phyloP scores from a whole-genome alignment of 768 basidiomycete species.

The Boletus rubropictus region DNA sequence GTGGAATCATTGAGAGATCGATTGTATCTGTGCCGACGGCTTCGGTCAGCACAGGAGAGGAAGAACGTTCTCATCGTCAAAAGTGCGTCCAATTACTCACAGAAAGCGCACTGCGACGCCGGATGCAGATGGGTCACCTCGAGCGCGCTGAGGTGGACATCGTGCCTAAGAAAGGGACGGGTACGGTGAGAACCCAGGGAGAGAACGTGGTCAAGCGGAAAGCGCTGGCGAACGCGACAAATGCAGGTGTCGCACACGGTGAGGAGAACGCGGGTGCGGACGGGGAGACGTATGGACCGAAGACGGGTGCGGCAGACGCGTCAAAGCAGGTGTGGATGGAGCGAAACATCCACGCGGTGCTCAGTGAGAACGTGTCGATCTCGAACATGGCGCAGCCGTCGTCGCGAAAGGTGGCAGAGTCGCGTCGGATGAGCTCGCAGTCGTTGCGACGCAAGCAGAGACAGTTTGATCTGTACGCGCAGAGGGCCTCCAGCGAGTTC shows the following conservation, averaged over 20 bases:
- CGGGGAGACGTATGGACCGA: not conserved
- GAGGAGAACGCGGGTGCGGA: not conserved
- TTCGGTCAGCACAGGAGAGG: not conserved
- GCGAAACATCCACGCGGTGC: constrained; percentile 4
- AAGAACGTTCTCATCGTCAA: constrained; percentile 5
- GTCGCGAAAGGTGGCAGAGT: constrained; percentile 4
- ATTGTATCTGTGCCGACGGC: not conserved
- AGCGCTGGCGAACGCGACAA: constrained; percentile 15
- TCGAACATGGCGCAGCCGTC: constrained; percentile 8
- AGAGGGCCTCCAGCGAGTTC: constrained; percentile 10
- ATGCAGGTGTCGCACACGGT: not conserved
- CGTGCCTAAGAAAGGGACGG: not conserved
- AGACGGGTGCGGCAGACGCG: not conserved
- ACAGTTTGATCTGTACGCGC: constrained; percentile 14
- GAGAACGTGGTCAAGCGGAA: constrained; percentile 7
- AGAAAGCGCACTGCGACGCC: constrained; percentile 19
- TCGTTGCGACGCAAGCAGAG: constrained; percentile 8
- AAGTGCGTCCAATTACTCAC: constrained; percentile 19
- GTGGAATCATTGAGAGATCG: not conserved
- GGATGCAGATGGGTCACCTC: constrained; percentile 8
- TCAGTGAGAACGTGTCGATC: constrained; percentile 19
- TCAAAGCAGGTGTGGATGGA: constrained; percentile 10
- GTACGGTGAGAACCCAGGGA: not conserved
- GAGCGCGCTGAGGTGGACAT: not conserved
- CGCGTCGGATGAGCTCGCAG: not conserved